phyloP scores from a whole-genome alignment of 768 basidiomycete genomes.

The Harrya chromipes region DNA sequence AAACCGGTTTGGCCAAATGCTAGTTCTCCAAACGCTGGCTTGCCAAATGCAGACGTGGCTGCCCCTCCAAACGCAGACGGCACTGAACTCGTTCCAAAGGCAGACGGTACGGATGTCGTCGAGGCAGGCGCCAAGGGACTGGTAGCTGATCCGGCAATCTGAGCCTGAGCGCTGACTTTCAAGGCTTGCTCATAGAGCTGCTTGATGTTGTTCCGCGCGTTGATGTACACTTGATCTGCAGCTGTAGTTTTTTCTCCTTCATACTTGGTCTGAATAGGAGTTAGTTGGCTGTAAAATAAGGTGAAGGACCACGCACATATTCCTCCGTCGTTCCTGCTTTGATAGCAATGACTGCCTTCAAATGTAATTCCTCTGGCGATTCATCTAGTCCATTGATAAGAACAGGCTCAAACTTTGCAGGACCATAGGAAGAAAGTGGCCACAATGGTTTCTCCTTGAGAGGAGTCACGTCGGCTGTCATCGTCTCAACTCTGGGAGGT shows the following conservation, averaged over 20 bases:
- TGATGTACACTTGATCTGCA: constrained; percentile 49
- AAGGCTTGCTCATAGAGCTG: constrained; percentile 53
- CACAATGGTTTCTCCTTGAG: constrained; percentile 69
- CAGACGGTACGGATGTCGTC: constrained; percentile 31
- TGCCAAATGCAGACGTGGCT: constrained; percentile 21
- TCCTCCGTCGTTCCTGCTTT: constrained; percentile 53
- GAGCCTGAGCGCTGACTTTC: constrained; percentile 36
- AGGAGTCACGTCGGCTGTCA: constrained; percentile 60
- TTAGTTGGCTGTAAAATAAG: background rate
- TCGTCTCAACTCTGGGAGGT: constrained; percentile 50
- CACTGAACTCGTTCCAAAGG: constrained; percentile 36
- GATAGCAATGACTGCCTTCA: constrained; percentile 56
- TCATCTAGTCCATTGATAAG: constrained; percentile 66
- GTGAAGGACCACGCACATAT: constrained; percentile 55
- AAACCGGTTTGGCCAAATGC: constrained; percentile 40
- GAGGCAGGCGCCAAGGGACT: constrained; percentile 18
- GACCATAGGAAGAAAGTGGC: constrained; percentile 76
- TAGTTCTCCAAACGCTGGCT: constrained; percentile 36
- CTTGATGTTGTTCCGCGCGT: constrained; percentile 46
- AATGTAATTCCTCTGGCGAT: constrained; percentile 75
- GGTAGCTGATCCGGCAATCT: constrained; percentile 9
- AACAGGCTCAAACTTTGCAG: constrained; percentile 69
- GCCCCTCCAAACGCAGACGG: constrained; percentile 34
- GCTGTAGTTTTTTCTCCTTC: constrained; percentile 53
- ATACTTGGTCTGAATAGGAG: constrained; percentile 44